Base-by-base conservation (phyloP, 2,329 filamentous ascomycete species). In the Harringtonia aguacate region DNA sequence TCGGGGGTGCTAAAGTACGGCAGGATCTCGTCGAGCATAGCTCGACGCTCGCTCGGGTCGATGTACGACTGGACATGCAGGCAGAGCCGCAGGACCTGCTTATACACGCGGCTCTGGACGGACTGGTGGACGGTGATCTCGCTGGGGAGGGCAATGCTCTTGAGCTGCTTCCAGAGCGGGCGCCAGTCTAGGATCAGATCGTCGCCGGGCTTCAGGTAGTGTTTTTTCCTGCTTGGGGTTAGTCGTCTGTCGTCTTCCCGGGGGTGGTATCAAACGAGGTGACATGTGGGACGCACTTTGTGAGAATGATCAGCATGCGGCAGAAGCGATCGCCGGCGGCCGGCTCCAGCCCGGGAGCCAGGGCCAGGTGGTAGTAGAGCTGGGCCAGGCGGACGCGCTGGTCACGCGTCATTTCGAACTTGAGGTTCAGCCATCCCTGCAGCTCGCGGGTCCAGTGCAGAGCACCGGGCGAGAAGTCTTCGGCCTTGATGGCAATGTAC, bases 371-470 rank as follows among this genome's bases (percentile, higher is more conserved):
- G 65, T 95, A 98, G 67, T 95, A 98, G 31, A 98, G 73, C 65
- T 83, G 85, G 27, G 92, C 85, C 27, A 98, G 76, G 62, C 79
- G 86, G 39, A 88, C 80, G 46, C 94, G 77, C 53, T 89, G 80
- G 59, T 84, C 81, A 55, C 86, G 79, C 39, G 87, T 86, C 60
- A 95, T 87, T 66, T 98, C 90, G 60, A 98, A 98, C 71, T 98
- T 98, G 63, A 98, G 79, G 43, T 84, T 85, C 52, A 98, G 73
- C 92, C 94, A 98, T 63, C 84, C 86, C 58, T 89, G 80, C 39
- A 98, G 81, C 74, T 98, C 92, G 53, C 90, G 81, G 15, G 92
- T 95, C 92, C 92, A 98, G 64, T 98, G 90, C 48, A 95, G 73
- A 24, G 90, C 92, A 29, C 92, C 92, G 0, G 90, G 86, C 21